Base-by-base conservation (phyloP, 345 rosid genomes). In the Euclidium syriacum region DNA sequence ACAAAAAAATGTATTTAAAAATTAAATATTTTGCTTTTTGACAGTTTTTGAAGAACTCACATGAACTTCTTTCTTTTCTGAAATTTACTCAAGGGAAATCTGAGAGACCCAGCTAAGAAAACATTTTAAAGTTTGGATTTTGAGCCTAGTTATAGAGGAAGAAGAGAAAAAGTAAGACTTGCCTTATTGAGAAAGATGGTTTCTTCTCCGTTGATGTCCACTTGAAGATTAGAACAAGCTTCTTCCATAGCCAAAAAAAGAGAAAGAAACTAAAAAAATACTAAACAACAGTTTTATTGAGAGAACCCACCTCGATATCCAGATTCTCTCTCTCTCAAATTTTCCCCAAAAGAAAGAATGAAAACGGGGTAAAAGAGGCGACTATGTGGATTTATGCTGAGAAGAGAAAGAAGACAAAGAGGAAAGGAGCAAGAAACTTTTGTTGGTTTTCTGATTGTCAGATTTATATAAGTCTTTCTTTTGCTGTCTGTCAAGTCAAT, bases 201-300 rank as follows among this genome's bases (percentile, higher is more conserved):
- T 77, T 85, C 91, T 75, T 84, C 91, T 11, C 96, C 97, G 74
- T 92, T 92, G 73, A 92, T 81, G 77, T 92, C 97, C 17, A 85
- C 96, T 77, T 92, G 83, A 78, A 92, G 95, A 77, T 81, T 85
- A 82, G 95, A 88, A 73, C 80, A 77, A 75, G 59, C 73, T 64
- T 79, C 73, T 64, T 79, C 85, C 96, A 88, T 88, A 73, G 71
- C 79, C 67, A 56, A 59, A 49, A n/a, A 71, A 56, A 5, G 46
- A 63, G 35, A 35, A 59, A 67, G 73, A 42, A 36, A n/a, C 52
- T 9, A 32, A 65, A 52, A 65, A 52, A 41, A 27, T 19, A 26
- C 41, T 6, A 4, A 40, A 53, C 26, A 62, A 16, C 18, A 62
- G 36, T 24, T 14, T 15, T 39, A 10, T 36, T 0, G 40, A 56